A percentile compares a stretch with the other conserved stretches of the same genome.
Conservation (phyloP, 306 rosid species). For the Prunus davidiana region DNA sequence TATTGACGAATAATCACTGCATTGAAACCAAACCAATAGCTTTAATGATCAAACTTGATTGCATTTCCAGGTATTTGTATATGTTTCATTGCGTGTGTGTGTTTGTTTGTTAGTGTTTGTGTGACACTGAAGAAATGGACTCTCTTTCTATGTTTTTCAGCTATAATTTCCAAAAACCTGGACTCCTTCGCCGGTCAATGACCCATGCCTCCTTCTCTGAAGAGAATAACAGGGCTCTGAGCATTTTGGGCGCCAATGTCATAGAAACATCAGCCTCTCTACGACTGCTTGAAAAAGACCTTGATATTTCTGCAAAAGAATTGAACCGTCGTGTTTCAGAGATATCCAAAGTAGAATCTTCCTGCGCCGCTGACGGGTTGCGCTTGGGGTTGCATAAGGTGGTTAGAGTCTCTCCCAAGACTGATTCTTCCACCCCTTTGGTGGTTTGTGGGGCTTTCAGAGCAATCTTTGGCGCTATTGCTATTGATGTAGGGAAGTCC, state of each 20-base stretch:
- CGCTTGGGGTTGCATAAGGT: slow-evolving; percentile 51
- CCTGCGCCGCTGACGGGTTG: slow-evolving; percentile 47
- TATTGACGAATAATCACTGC: background rate
- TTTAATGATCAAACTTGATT: background rate
- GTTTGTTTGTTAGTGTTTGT: background rate
- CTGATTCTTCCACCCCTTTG: slow-evolving; percentile 49
- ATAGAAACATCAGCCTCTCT: slow-evolving; percentile 45
- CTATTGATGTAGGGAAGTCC: slow-evolving; percentile 43
- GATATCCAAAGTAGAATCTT: slow-evolving; percentile 42
- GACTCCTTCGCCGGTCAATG: slow-evolving; percentile 73
- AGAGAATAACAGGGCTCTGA: slow-evolving; percentile 70
- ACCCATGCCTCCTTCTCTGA: slow-evolving; percentile 79
- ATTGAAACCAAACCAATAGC: background rate
- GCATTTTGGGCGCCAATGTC: slow-evolving; percentile 46
- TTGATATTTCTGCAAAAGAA: slow-evolving; percentile 50
- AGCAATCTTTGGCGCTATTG: slow-evolving; percentile 67
- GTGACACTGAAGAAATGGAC: background rate
- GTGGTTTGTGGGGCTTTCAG: slow-evolving; percentile 74
- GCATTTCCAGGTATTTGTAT: background rate
- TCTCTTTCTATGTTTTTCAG: slow-evolving; percentile 24
- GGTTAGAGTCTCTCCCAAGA: slow-evolving; percentile 60
- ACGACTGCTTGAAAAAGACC: slow-evolving; percentile 32
- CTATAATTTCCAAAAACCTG: slow-evolving; percentile 39
- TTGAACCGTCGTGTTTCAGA: slow-evolving; percentile 40
- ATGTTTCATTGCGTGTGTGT: background rate